A percentile compares a stretch with the other conserved stretches of the same genome.
These are phyloP conservation scores for Platanthera guangdongensis DNA, from an alignment of 106 monocot species.

Conservation along the genomic window DNA sequence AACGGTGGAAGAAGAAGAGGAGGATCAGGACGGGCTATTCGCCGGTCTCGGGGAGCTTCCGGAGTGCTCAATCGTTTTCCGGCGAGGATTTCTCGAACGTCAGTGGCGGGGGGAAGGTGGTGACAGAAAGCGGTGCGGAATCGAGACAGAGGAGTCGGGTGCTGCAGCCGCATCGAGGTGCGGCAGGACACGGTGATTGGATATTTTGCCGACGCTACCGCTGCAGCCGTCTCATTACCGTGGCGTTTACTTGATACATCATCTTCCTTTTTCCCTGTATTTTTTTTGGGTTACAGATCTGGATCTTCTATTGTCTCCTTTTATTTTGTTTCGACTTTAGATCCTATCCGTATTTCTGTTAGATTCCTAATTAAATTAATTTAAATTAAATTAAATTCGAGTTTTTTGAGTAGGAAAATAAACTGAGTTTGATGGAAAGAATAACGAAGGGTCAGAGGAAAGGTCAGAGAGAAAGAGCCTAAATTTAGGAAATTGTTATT, in stretches of 20 bases:
- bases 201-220: neutral
- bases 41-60: slow-evolving; percentile 71
- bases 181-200: neutral
- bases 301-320: neutral
- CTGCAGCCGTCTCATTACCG: neutral
- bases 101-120: neutral
- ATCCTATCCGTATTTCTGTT: neutral
- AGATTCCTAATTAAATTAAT: neutral
- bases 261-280: neutral
- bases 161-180: neutral
- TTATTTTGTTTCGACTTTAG: neutral
- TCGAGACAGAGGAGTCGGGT: neutral
- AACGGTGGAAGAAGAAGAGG: slow-evolving; percentile 1
- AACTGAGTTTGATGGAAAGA: too few species aligned
- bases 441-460: too few species aligned
- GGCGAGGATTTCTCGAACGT: slow-evolving; percentile 21
- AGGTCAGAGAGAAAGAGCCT: too few species aligned
- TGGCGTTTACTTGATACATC: too few species aligned
- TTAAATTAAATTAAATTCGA: too few species aligned
- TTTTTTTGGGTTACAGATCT: slow-evolving; percentile 4
- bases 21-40: slow-evolving; percentile 50
- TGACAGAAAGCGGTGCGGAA: neutral
- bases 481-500: too few species aligned
- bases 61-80: slow-evolving; percentile 60
- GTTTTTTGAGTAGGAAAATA: too few species aligned